phyloP scores from a whole-genome alignment of 208 protist genomes.

The Blastocrithidia nonstop region DNA sequence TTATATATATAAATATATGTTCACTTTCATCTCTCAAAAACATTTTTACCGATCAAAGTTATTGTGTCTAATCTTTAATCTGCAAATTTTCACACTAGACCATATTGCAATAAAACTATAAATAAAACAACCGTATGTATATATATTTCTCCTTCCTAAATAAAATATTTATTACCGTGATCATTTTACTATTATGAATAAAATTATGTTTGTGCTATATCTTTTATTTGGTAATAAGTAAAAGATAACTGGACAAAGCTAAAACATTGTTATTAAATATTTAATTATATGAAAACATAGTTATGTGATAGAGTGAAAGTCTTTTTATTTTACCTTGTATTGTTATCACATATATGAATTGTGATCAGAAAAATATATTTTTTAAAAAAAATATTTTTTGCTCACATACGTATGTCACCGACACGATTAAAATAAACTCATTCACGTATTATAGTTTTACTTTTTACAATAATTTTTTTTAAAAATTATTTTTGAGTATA shows the following conservation, averaged over 20 bases:
- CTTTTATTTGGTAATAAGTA: neutral
- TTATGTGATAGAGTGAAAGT: neutral
- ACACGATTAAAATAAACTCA: too few relatives aligned
- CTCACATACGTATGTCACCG: too few relatives aligned
- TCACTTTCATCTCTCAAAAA: too few relatives aligned
- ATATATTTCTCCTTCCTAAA: too few relatives aligned
- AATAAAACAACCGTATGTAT: too few relatives aligned
- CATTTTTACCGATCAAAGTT: too few relatives aligned
- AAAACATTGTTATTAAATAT: neutral
- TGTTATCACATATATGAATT: neutral
- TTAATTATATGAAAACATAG: neutral
- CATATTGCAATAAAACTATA: too few relatives aligned
- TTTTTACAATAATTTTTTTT: neutral
- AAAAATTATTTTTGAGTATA: neutral
- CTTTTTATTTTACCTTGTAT: neutral
- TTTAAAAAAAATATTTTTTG: too few relatives aligned
- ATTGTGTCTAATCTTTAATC: too few relatives aligned
- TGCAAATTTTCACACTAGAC: constrained; percentile 1
- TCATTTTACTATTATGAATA: neutral
- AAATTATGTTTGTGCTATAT: neutral
- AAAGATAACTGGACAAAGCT: neutral
- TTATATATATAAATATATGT: too few relatives aligned
- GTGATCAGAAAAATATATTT: too few relatives aligned
- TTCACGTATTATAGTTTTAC: too few relatives aligned
- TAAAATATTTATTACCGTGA: neutral